These are phyloP conservation scores for Fusarium anthophilum DNA, from an alignment of 2,329 filamentous ascomycete genomes.

Conservation along the genomic window DNA sequence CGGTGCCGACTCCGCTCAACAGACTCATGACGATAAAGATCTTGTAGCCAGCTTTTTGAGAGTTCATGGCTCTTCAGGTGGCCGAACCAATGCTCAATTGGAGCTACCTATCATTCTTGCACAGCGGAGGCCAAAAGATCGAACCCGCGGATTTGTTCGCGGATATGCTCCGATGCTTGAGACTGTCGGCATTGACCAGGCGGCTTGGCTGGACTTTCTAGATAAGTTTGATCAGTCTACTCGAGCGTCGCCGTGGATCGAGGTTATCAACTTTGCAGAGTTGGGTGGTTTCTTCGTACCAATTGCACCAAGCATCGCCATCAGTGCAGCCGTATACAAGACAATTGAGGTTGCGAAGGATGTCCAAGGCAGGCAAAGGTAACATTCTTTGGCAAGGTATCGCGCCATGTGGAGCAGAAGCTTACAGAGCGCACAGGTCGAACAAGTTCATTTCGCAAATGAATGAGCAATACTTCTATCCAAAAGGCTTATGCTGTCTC, in stretches of 20 bases:
- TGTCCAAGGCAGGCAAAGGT: conserved; percentile 9
- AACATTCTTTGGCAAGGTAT: fast-evolving
- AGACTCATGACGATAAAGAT: background rate
- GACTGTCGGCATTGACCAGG: background rate
- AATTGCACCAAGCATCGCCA: conserved; percentile 9
- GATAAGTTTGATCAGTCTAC: conserved; percentile 16
- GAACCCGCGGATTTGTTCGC: conserved; percentile 14
- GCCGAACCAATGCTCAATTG: background rate
- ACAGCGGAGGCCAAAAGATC: conserved; percentile 11
- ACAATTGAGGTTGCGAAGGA: conserved; percentile 4
- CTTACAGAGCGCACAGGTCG: background rate
- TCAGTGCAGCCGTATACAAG: conserved; percentile 1
- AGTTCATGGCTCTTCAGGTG: background rate
- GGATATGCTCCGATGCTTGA: conserved; percentile 10
- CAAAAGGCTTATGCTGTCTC: conserved; percentile 60
- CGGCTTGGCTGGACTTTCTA: conserved; percentile 10
- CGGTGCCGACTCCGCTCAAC: background rate
- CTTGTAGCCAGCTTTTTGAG: background rate
- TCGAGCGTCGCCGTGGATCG: background rate
- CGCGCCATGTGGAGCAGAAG: background rate
- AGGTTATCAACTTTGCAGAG: conserved; percentile 14
- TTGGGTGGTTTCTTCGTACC: conserved; percentile 9
- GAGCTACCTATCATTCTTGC: conserved; percentile 8
- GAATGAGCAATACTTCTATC: conserved; percentile 60
- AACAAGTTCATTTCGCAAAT: conserved; percentile 9